Conservation (phyloP, 805 yeast genomes). For the Hermanozyma aechmeae region DNA sequence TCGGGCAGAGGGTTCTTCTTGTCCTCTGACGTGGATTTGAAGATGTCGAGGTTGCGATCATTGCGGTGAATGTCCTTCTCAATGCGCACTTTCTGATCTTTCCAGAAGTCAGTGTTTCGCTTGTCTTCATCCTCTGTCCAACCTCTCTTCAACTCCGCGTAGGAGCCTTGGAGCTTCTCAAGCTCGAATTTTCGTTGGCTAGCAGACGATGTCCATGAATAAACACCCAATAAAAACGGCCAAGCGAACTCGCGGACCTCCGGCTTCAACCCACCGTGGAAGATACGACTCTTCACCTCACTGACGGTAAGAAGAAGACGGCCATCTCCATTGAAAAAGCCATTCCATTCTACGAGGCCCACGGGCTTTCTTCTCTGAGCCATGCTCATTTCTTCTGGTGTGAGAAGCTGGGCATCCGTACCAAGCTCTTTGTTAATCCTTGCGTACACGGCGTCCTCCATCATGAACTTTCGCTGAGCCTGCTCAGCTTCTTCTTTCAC, state of each 20-base stretch:
- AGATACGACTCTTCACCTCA: constrained; percentile 75
- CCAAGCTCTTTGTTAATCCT: constrained; percentile 56
- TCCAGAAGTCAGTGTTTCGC: constrained; percentile 58
- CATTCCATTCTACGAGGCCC: constrained; percentile 69
- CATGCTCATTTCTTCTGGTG: constrained; percentile 49
- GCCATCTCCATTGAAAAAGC: constrained; percentile 75
- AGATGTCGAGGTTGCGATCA: constrained; percentile 69
- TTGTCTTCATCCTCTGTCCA: constrained; percentile 55
- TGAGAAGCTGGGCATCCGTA: constrained; percentile 30
- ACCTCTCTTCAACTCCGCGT: constrained; percentile 55
- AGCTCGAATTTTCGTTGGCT: constrained; percentile 57
- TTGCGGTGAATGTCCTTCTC: constrained; percentile 92
- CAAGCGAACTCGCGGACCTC: constrained; percentile 66
- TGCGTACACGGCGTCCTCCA: constrained; percentile 52
- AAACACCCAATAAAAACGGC: constrained; percentile 76
- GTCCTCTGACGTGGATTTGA: too few species aligned
- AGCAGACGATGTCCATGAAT: constrained; percentile 77
- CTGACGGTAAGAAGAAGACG: constrained; percentile 59
- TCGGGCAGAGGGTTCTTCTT: too few species aligned
- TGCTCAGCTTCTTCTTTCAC: constrained; percentile 84
- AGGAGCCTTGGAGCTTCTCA: constrained; percentile 49
- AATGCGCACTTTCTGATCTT: constrained; percentile 81
- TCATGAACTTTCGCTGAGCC: constrained; percentile 40
- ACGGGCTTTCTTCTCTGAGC: constrained; percentile 63
- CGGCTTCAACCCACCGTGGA: constrained; percentile 77